Evolutionary conservation across 495 filamentous ascomycete species (phyloP).

Genomic region (Hypoxylon trugodes): DNA sequence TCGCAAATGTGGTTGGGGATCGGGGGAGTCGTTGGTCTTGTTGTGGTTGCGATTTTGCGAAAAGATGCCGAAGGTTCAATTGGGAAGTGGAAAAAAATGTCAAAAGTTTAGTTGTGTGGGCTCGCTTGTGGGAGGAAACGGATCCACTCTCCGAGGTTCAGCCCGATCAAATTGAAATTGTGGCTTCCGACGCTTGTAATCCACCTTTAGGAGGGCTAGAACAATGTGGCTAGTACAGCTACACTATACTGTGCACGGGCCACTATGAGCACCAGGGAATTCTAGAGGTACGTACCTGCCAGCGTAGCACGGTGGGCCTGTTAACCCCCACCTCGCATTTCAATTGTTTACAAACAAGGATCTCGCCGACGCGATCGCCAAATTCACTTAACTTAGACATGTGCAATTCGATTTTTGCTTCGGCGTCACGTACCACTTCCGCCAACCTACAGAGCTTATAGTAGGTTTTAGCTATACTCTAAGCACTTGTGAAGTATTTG

Average conservation of each 20-base stretch:
- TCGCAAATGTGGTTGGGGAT: constrained; percentile 46
- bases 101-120: constrained; percentile 46
- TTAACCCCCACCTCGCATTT: constrained; percentile 20
- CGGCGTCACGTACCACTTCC: neutral
- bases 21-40: constrained; percentile 33
- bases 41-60: constrained; percentile 37
- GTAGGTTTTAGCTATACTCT: neutral
- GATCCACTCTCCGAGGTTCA: constrained; percentile 24
- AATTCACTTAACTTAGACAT: neutral
- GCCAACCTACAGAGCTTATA: neutral
- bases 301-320: neutral
- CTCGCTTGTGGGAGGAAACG: constrained; percentile 35
- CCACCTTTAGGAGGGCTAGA: constrained; percentile 3
- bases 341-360: constrained; percentile 46
- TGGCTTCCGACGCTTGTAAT: constrained; percentile 26
- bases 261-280: neutral
- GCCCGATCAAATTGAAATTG: no score
- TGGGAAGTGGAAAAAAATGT: constrained; percentile 43
- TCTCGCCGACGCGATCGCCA: constrained; percentile 36
- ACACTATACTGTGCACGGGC: no score
- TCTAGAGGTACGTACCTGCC: neutral
- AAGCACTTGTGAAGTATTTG: neutral
- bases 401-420: constrained; percentile 9
- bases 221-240: neutral
- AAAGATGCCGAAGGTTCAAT: constrained; percentile 33